Evolutionary conservation across 176 grass and related monocot genomes (phyloP).

Genomic region (Raddia guianensis): DNA sequence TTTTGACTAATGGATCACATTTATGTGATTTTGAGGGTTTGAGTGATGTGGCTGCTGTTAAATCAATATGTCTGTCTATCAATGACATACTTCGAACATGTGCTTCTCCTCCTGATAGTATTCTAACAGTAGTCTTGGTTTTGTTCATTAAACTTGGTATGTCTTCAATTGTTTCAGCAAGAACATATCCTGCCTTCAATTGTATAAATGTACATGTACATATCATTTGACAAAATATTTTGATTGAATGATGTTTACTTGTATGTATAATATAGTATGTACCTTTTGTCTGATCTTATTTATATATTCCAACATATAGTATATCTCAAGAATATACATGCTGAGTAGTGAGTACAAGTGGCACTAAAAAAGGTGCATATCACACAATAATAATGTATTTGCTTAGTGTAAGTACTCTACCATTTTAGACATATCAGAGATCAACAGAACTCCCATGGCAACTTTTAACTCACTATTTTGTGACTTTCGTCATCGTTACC

Average conservation of each 20-base stretch:
- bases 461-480: neutral
- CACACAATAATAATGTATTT: constrained; percentile 7
- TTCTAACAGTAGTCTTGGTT: constrained; percentile 63
- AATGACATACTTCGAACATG: constrained; percentile 52
- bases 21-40: constrained; percentile 36
- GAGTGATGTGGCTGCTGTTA: constrained; percentile 51
- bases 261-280: neutral
- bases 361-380: neutral
- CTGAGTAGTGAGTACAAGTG: constrained; percentile 7
- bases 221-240: neutral
- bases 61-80: constrained; percentile 72
- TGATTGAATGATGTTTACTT: constrained; percentile 3
- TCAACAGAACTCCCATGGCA: constrained; percentile 7
- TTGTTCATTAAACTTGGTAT: constrained; percentile 94
- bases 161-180: constrained; percentile 39
- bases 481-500: constrained; percentile 3
- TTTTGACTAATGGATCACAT: constrained; percentile 38
- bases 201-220: neutral
- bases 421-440: constrained; percentile 3
- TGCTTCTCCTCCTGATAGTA: constrained; percentile 47
- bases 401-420: constrained; percentile 19
- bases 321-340: neutral
- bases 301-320: constrained; percentile 10
- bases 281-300: constrained; percentile 17
- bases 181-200: constrained; percentile 24